Percentiles rank a stretch among this genome's conserved stretches.
Conservation (phyloP, 2,329 filamentous ascomycete species). For the Cercospora zeae-maydis region DNA sequence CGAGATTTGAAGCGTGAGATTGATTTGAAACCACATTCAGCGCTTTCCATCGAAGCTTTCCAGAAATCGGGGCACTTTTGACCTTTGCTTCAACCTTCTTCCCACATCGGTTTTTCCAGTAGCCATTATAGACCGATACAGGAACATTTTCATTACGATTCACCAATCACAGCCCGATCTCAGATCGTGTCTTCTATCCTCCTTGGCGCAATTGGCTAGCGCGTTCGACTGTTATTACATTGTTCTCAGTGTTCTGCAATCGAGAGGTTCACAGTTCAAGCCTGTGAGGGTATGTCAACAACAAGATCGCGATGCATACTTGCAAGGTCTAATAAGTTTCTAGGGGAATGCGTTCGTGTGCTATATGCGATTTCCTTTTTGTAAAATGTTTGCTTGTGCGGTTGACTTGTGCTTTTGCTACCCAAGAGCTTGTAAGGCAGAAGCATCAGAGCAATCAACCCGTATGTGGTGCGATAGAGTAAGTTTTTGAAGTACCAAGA, state of each 20-base stretch:
- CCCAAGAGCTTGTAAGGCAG: too few species aligned
- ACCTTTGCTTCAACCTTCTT: not conserved
- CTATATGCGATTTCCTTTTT: too few species aligned
- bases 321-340: too few species aligned
- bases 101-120: not conserved
- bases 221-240: not conserved
- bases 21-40: not conserved
- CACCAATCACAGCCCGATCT: not conserved
- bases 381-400: too few species aligned
- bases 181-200: not conserved
- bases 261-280: constrained; percentile 6
- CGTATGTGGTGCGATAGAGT: too few species aligned
- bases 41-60: not conserved
- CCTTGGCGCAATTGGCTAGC: constrained; percentile 5
- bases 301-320: too few species aligned
- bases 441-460: too few species aligned
- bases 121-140: not conserved
- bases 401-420: too few species aligned
- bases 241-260: not conserved
- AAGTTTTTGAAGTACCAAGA: too few species aligned
- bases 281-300: not conserved
- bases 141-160: too few species aligned
- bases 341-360: too few species aligned
- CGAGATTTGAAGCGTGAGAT: not conserved
- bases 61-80: not conserved